phyloP scores from a whole-genome alignment of 2,329 filamentous ascomycete species.

The Arthrinium phaeospermum region DNA sequence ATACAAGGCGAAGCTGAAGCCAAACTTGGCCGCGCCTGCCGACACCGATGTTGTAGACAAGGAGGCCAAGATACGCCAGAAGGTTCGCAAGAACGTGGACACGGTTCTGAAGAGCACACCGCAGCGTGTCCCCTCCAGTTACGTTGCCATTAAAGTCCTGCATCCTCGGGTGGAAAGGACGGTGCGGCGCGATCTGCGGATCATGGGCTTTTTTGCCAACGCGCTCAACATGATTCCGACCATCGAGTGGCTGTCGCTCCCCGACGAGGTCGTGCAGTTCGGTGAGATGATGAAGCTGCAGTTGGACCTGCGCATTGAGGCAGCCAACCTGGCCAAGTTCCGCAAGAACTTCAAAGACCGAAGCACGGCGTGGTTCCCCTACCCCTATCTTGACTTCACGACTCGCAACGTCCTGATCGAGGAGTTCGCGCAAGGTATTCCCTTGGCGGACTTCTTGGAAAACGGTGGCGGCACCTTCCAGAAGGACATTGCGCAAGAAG shows the following conservation, averaged over 20 bases:
- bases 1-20: conserved; percentile 91
- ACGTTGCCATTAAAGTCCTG: conserved; percentile 95
- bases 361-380: conserved; percentile 95
- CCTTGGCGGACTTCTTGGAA: conserved; percentile 86
- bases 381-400: conserved; percentile 89
- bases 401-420: conserved; percentile 92
- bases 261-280: conserved; percentile 92
- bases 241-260: conserved; percentile 95
- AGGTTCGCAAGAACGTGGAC: conserved; percentile 82
- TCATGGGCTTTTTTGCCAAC: conserved; percentile 91
- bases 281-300: conserved; percentile 99
- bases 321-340: conserved; percentile 87
- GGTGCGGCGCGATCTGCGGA: conserved; percentile 87
- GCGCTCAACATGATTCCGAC: conserved; percentile 87
- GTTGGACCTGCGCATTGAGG: conserved; percentile 91
- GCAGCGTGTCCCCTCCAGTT: conserved; percentile 82
- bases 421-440: conserved; percentile 94
- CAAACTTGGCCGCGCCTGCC: conserved; percentile 71
- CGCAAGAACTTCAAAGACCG: conserved; percentile 88
- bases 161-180: conserved; percentile 90
- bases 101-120: conserved; percentile 86
- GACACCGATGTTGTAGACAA: conserved; percentile 60
- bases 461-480: conserved; percentile 93
- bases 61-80: conserved; percentile 65
- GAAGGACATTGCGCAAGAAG: conserved; percentile 92